Base-by-base conservation (phyloP, 768 basidiomycete species). In the Megacollybia marginata region DNA sequence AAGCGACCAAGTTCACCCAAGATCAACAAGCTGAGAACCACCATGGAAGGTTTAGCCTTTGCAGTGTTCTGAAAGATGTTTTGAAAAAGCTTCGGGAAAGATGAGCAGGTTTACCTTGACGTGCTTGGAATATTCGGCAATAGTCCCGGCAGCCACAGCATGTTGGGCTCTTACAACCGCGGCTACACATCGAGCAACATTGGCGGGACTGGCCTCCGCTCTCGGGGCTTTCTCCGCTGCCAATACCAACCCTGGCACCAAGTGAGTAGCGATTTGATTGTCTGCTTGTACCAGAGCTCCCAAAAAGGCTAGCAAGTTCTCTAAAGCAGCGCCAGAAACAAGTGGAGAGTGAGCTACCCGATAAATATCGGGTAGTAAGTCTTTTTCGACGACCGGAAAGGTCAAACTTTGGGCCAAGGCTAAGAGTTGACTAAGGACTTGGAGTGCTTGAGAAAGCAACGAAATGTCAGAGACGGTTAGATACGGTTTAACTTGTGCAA, bases 1-100 rank as follows among this genome's bases (percentile, higher is more conserved):
- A 83, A 85, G 33, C 94, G 84, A 32, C 95, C 96, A 36, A 98
- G 76, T 65, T 98, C 96, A 44, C 96, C 96, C 46, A 98, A 73
- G 36, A 92, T 85, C 12, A 96, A 72, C 48, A 98, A 72, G 56
- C 91, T 88, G 19, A 99, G 76, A 32, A 92, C 83, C 7, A 91
- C 75, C 36, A 83, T 72, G 1, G 80, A 73, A 15, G 86, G 66
- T 54, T 80, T 80, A 7, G 83, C 77, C 62, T 85, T 86, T 9
- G 83, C 78, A 0, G 68, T 62, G 45, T 72, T 71, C 74, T 79
- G 23, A 28, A 28, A 28, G 6, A 28, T 2, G 54, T 12, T 20
- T 32, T 15, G 20, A 49, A 33, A 34, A 52, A 51, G 10, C 19
- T 15, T n/a, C 50, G 28, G 32, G 3, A 44, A 50, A 20, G 31